Conservation (phyloP, 352 stramenopile species). For the Phytophthora brassicae region DNA sequence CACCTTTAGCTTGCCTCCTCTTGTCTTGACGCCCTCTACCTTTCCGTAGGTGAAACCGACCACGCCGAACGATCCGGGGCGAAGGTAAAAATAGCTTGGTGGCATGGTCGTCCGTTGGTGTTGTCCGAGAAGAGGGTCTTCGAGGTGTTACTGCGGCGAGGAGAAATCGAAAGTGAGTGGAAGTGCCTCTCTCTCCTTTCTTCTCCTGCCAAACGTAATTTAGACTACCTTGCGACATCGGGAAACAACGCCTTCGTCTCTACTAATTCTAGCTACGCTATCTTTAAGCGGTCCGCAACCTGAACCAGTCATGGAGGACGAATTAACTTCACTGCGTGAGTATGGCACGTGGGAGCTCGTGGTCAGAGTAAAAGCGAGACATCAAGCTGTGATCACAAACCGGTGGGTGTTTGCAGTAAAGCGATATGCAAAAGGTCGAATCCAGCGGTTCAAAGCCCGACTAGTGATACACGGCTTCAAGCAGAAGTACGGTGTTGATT, state of each 20-base stretch:
- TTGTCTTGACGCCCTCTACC: not conserved
- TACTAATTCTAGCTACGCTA: too few species aligned
- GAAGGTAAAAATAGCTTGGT: conserved; percentile 8
- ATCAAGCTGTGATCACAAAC: not conserved
- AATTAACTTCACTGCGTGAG: not conserved
- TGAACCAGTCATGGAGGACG: not conserved
- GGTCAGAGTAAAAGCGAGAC: not conserved
- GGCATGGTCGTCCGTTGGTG: not conserved
- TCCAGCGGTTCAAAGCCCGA: conserved; percentile 13
- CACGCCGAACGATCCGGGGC: not conserved
- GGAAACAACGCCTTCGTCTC: too few species aligned
- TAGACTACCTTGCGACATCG: too few species aligned
- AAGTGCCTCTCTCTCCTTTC: too few species aligned
- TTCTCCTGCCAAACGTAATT: too few species aligned
- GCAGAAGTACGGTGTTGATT: conserved; percentile 11
- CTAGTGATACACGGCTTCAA: conserved; percentile 11
- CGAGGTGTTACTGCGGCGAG: too few species aligned
- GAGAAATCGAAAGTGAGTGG: too few species aligned
- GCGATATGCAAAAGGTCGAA: not conserved
- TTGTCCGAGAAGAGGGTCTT: conserved; percentile 1
- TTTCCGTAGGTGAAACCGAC: conserved; percentile 13
- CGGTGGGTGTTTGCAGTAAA: conserved; percentile 14
- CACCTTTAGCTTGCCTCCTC: not conserved
- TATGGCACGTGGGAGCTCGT: not conserved
- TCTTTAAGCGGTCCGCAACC: too few species aligned